Conservation (phyloP, 148 eudicot genomes). For the Fallopia convolvulus region DNA sequence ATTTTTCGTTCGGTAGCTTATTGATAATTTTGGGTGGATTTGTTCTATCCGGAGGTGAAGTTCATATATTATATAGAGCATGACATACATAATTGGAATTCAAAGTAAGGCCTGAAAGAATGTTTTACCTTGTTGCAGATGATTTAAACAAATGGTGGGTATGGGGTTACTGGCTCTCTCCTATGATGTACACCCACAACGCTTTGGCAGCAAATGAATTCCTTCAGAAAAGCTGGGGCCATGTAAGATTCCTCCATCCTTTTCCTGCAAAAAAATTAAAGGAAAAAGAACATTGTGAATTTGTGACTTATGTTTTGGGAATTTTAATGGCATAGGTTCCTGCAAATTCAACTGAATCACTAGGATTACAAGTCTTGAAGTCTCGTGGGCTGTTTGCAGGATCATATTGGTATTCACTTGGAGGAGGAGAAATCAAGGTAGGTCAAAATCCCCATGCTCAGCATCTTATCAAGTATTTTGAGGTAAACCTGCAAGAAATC, state of each 20-base stretch:
- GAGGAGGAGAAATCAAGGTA: background rate
- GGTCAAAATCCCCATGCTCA: background rate
- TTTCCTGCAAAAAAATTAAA: too few relatives aligned
- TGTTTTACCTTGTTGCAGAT: background rate
- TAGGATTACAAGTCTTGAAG: slow-evolving; percentile 24
- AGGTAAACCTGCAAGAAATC: slow-evolving; percentile 16
- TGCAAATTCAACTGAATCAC: slow-evolving; percentile 14
- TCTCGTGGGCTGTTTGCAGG: slow-evolving; percentile 24
- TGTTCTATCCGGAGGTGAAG: slow-evolving; percentile 22
- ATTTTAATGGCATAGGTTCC: background rate
- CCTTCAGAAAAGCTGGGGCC: slow-evolving; percentile 24
- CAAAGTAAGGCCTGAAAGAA: too few relatives aligned
- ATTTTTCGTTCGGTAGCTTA: slow-evolving; percentile 15
- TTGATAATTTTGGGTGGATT: slow-evolving; percentile 24
- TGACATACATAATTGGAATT: background rate
- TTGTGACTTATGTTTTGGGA: too few relatives aligned
- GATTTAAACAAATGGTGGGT: slow-evolving; percentile 22
- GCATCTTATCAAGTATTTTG: slow-evolving; percentile 28
- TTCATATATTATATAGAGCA: background rate
- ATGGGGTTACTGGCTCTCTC: slow-evolving; percentile 33
- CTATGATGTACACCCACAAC: slow-evolving; percentile 24
- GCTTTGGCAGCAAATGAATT: slow-evolving; percentile 29
- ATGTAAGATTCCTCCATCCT: slow-evolving; percentile 1
- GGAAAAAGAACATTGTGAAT: too few relatives aligned
- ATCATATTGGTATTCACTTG: slow-evolving; percentile 43